Percentiles rank a stretch among this genome's conserved stretches.
Conservation (phyloP, 495 filamentous ascomycete genomes). For the Cercophora scortea region DNA sequence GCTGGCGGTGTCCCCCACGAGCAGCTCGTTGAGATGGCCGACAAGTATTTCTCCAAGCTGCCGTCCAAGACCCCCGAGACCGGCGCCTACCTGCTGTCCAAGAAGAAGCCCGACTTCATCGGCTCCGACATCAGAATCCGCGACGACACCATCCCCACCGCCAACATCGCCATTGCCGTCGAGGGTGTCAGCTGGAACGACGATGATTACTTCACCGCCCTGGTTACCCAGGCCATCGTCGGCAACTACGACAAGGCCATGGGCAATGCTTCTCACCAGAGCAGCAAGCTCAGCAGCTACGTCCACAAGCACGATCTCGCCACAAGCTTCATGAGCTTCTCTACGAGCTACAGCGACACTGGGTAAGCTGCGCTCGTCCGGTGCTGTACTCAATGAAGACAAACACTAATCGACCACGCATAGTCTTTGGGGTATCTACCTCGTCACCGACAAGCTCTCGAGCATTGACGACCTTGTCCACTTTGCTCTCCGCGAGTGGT, state of each 20-base stretch:
- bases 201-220: conserved; percentile 95
- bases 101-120: conserved; percentile 85
- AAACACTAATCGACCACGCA: neutral
- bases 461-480: conserved; percentile 90
- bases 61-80: conserved; percentile 62
- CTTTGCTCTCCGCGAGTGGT: conserved; percentile 98
- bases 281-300: conserved; percentile 92
- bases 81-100: conserved; percentile 65
- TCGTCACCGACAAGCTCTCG: conserved; percentile 83
- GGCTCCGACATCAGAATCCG: conserved; percentile 91
- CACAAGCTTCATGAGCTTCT: conserved; percentile 99
- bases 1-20: conserved; percentile 90
- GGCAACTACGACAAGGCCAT: conserved; percentile 99
- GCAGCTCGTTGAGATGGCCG: conserved; percentile 88
- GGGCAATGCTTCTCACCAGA: conserved; percentile 92
- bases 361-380: conserved; percentile 51
- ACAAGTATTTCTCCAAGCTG: conserved; percentile 85
- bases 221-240: conserved; percentile 97
- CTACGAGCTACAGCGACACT: conserved; percentile 98
- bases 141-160: conserved; percentile 91
- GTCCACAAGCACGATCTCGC: conserved; percentile 89
- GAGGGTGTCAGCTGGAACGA: conserved; percentile 99
- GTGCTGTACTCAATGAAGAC: neutral
- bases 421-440: conserved; percentile 99
- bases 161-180: conserved; percentile 97